These are phyloP conservation scores for Rubroboletus satanas DNA, from an alignment of 768 basidiomycete genomes.

Conservation along the genomic window DNA sequence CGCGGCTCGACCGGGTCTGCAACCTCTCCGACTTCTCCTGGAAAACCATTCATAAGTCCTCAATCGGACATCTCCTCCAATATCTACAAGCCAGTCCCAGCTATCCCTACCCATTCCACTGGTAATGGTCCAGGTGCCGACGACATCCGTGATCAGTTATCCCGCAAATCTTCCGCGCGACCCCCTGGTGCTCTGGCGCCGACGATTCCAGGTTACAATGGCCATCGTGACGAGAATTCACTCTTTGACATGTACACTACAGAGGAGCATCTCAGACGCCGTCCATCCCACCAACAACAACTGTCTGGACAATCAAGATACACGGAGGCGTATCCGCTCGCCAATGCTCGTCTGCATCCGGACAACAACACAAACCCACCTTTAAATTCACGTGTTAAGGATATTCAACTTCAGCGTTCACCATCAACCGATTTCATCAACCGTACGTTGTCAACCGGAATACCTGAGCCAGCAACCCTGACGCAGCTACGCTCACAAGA, in stretches of 20 bases:
- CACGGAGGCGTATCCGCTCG: slow-evolving; percentile 14
- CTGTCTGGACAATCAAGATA: slow-evolving; percentile 18
- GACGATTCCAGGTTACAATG: slow-evolving; percentile 22
- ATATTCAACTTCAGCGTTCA: slow-evolving; percentile 16
- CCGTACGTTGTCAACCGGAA: slow-evolving; percentile 18
- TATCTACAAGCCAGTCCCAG: slow-evolving; percentile 31
- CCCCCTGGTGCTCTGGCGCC: slow-evolving; percentile 30
- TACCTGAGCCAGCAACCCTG: not conserved
- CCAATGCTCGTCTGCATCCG: slow-evolving; percentile 10
- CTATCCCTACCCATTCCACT: slow-evolving; percentile 21
- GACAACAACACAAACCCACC: slow-evolving; percentile 9
- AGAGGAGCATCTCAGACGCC: slow-evolving; percentile 15
- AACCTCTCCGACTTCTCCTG: slow-evolving; percentile 15
- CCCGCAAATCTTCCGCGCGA: slow-evolving; percentile 23
- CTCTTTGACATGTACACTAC: slow-evolving; percentile 23
- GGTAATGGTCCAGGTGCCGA: slow-evolving; percentile 9
- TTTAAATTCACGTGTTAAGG: slow-evolving; percentile 17
- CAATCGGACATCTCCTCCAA: slow-evolving; percentile 22
- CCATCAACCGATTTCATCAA: slow-evolving; percentile 19
- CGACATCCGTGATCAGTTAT: slow-evolving; percentile 20
- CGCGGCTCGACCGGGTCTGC: slow-evolving; percentile 24
- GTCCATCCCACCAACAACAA: slow-evolving; percentile 22
- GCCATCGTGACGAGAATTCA: slow-evolving; percentile 22
- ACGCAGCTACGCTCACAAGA: slow-evolving; percentile 13
- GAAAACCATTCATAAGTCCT: slow-evolving; percentile 10